Evolutionary conservation across 1,139 yeast species (phyloP), one percentile per base, ranked within the genome.

Genomic region (Kodamaea sp.): DNA sequence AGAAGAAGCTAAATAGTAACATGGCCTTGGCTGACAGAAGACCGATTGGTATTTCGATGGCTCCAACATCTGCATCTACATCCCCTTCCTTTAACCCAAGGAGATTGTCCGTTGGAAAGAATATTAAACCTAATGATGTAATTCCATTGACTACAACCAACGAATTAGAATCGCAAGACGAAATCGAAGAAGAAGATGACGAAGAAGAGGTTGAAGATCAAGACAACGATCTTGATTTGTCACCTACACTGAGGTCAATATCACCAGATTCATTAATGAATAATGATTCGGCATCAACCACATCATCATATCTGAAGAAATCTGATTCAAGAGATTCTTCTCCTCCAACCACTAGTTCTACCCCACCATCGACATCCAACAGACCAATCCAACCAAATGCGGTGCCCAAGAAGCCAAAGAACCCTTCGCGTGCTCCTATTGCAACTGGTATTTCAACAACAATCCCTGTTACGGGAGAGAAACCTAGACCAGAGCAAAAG

Each of bases 391-490:
- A 30, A 37, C 45, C 42, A 29, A 12, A 34, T 24, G 29, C 35
- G 34, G 40, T 34, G 39, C 48, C 35, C 29, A 65, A 70, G 50
- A 73, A 67, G 49, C 58, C 61, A 34, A 73, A 68, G 49, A 58
- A 54, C 47, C 51, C 70, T 37, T 53, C 71, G 38, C 54, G 52
- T 47, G 69, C 52, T 49, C 77, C 81, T 11, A 76, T 79, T 40
- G 82, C 85, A 9, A 75, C 86, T 27, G 90, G 89, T 35, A 81
- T 84, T 32, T 81, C 88, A 7, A 84, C 88, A 29, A 76, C 84
- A 2, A 84, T 84, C 42, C 92, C 92, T 2, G 86, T 84, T 2
- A 81, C 89, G 7, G 90, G 90, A 28, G 90, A 83, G 53, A 78
- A 87, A 55, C 90, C 90, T 29, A 69, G 67, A 50, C 94, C 94